These are phyloP conservation scores for Penicillium digitatum DNA, from an alignment of 2,329 filamentous ascomycete species.

Conservation along the genomic window DNA sequence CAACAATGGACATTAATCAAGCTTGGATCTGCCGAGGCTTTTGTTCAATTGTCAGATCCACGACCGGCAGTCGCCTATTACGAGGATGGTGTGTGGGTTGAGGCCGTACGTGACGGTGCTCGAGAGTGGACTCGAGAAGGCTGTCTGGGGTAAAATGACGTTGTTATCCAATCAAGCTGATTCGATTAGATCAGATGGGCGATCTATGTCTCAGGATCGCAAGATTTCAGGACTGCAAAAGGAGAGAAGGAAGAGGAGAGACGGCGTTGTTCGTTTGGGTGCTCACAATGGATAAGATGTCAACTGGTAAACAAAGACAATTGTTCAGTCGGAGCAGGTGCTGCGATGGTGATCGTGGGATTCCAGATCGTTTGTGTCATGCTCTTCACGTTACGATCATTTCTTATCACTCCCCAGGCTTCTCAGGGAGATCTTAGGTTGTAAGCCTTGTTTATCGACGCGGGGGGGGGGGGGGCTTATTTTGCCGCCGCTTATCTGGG, in stretches of 20 bases:
- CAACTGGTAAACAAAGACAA: neutral
- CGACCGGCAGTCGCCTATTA: neutral
- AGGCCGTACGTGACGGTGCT: neutral
- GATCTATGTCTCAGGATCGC: neutral
- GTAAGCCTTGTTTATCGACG: constrained; percentile 26
- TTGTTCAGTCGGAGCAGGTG: neutral
- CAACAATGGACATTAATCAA: neutral
- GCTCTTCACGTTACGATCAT: neutral
- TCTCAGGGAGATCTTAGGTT: neutral
- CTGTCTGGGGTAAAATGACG: neutral
- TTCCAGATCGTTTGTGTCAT: neutral
- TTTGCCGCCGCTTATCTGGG: constrained; percentile 27
- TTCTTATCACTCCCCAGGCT: neutral
- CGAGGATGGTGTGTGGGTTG: neutral
- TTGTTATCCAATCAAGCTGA: neutral
- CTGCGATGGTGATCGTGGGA: neutral
- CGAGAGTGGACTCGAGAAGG: neutral
- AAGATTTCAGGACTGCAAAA: neutral
- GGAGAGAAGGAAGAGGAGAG: neutral
- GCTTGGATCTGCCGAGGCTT: neutral
- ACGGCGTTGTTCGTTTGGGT: neutral
- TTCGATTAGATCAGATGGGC: neutral
- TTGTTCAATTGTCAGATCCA: neutral
- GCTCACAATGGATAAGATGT: neutral
- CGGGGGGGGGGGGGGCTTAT: constrained; percentile 32